Evolutionary conservation across 192 early-diverging fungal genomes (phyloP), one percentile per base, ranked within the genome.

Genomic region (Coemansia sp.): DNA sequence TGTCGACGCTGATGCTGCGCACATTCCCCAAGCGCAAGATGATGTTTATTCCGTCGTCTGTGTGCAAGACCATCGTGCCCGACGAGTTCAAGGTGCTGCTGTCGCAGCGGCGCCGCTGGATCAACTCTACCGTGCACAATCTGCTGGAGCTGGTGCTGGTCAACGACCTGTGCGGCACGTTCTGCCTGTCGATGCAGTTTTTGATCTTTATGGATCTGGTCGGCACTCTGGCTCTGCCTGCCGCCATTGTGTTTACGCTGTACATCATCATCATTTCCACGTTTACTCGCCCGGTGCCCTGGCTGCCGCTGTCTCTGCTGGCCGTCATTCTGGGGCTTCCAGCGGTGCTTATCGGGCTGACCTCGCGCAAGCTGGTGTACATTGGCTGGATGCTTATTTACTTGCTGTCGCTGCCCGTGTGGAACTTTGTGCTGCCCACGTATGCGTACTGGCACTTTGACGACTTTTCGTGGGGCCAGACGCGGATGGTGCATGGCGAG

Each of bases 181-280:
- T 92, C 68, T 93, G 89, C 55, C 71, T 92, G 61, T 90, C 88
- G 33, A 91, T 94, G 93, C 94, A 97, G 82, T 97, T 97, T 75
- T 85, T 96, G 40, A 87, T 98, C 39, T 90, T 92, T 50, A 91
- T 98, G 87, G 94, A 98, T 40, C 79, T 98, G 23, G 78, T 94
- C 30, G 94, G 93, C 28, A 96, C 96, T 6, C 81, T 95, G 21
- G 88, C 91, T 9, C 78, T 98, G 13, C 96, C 96, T 0, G 96
- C 93, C 14, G 93, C 94, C 43, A 92, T 94, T 47, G 68, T 77
- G 0, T 94, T 93, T 67, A 95, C 92, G 1, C 38, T 94, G 35
- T 96, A 94, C 64, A 70, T 95, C 49, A 70, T 94, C 36, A 63
- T 89, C 19, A 78, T 84, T 23, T 84, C 87, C 14, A 82, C 86